phyloP scores from a whole-genome alignment of 73 alveolate species.

The Uronychia setigera region DNA sequence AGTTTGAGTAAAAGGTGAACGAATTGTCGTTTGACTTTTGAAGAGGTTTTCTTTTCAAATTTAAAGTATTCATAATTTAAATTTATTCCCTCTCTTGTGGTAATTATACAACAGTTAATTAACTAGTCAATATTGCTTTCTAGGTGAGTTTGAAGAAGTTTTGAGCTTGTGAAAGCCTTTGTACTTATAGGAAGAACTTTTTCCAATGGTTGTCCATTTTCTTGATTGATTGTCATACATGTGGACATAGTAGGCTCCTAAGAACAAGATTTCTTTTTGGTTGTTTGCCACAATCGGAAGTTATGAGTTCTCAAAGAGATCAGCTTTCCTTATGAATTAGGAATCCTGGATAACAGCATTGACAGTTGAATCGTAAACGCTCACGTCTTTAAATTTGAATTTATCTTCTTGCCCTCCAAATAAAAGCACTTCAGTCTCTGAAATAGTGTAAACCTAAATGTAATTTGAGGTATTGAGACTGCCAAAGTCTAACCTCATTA shows the following conservation, averaged over 20 bases:
- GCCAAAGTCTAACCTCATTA: constrained; percentile 28
- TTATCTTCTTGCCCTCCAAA: constrained; percentile 35
- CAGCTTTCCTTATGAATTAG: constrained; percentile 16
- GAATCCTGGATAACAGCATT: constrained; percentile 19
- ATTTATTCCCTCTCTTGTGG: too few species aligned
- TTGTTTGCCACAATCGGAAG: constrained; percentile 11
- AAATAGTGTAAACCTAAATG: not conserved
- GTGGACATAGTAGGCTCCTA: constrained; percentile 28
- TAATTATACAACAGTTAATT: too few species aligned
- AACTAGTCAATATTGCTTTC: too few species aligned
- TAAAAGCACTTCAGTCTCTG: constrained; percentile 22
- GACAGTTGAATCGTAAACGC: constrained; percentile 19
- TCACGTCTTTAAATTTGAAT: constrained; percentile 28
- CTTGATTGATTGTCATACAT: constrained; percentile 6
- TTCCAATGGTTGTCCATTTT: constrained; percentile 14
- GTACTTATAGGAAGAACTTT: constrained; percentile 9
- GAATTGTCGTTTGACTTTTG: too few species aligned
- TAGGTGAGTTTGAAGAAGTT: too few species aligned
- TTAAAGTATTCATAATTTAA: too few species aligned
- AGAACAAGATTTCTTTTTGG: constrained; percentile 7
- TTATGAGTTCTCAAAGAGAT: constrained; percentile 18
- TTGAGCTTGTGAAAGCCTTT: constrained; percentile 16
- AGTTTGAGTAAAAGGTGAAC: too few species aligned
- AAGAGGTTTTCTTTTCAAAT: too few species aligned
- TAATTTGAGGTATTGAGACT: constrained; percentile 16